Percentiles rank a stretch among this genome's conserved stretches.
phyloP scores from a whole-genome alignment of 2,329 filamentous ascomycete species.

The Neoarthrinium moseri region DNA sequence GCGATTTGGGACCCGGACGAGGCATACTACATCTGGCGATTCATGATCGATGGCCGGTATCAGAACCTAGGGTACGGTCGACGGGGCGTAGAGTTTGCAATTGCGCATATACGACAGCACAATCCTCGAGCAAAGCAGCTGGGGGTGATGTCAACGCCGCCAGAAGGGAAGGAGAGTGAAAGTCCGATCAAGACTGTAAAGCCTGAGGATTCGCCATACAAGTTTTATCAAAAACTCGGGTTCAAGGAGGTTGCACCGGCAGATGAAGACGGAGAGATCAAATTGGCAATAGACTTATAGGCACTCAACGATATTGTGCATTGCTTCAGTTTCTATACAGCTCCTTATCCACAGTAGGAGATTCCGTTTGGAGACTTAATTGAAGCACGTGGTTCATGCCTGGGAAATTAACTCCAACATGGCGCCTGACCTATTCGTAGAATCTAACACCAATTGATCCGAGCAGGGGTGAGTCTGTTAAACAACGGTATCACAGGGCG shows the following conservation, averaged over 20 bases:
- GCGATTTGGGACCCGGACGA: not conserved
- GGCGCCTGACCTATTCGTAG: no score
- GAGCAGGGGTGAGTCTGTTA: no score
- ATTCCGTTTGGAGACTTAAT: no score
- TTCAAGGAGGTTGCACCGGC: not conserved
- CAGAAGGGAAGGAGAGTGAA: no score
- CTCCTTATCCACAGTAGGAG: no score
- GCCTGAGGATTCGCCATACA: not conserved
- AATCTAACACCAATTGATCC: no score
- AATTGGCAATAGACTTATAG: not conserved
- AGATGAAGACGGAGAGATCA: not conserved
- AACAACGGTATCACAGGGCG: no score
- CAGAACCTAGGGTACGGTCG: not conserved
- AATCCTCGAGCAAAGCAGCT: not conserved
- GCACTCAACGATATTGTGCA: no score
- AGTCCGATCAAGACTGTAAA: no score
- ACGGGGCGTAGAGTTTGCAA: not conserved
- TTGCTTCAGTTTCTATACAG: no score
- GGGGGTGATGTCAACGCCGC: not conserved
- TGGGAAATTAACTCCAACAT: no score
- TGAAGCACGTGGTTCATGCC: no score
- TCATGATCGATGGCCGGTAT: not conserved
- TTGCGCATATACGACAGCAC: not conserved
- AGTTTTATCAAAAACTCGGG: not conserved
- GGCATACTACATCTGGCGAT: not conserved